These are phyloP conservation scores for Sequoia sempervirens DNA, from an alignment of 75 land plant species.

Conservation along the genomic window DNA sequence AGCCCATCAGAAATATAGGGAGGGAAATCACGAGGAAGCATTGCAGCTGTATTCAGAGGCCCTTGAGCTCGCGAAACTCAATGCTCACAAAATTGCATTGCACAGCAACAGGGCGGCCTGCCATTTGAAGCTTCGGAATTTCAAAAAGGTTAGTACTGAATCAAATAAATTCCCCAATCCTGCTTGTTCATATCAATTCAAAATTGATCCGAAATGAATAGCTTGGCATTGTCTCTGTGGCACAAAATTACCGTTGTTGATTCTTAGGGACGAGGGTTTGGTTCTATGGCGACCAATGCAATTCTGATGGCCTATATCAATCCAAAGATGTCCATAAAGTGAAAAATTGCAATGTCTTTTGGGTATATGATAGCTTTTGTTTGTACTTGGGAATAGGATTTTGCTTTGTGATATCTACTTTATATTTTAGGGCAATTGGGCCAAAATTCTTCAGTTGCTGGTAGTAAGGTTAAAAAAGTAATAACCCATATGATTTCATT, in stretches of 20 bases:
- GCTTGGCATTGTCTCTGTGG: not conserved
- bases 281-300: not conserved
- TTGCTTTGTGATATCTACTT: not conserved
- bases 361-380: not conserved
- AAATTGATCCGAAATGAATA: not conserved
- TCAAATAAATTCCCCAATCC: not conserved
- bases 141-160: conserved; percentile 49
- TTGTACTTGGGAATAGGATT: not conserved
- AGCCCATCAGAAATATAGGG: conserved; percentile 88
- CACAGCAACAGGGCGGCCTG: conserved; percentile 97
- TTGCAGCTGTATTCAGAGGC: conserved; percentile 77
- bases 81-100: conserved; percentile 75
- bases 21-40: conserved; percentile 66
- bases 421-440: not conserved
- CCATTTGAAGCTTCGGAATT: conserved; percentile 74
- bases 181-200: not conserved
- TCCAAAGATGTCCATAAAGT: not conserved
- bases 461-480: not conserved
- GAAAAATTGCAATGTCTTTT: not conserved
- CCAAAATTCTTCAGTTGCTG: not conserved
- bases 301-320: not conserved
- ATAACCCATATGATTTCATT: not conserved
- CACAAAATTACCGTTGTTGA: not conserved
- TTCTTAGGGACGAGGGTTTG: not conserved
- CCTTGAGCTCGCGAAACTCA: conserved; percentile 64